Evolutionary conservation across 2,329 filamentous ascomycete genomes (phyloP), one percentile per base, ranked within the genome.

Genomic region (Piedraia hortae): DNA sequence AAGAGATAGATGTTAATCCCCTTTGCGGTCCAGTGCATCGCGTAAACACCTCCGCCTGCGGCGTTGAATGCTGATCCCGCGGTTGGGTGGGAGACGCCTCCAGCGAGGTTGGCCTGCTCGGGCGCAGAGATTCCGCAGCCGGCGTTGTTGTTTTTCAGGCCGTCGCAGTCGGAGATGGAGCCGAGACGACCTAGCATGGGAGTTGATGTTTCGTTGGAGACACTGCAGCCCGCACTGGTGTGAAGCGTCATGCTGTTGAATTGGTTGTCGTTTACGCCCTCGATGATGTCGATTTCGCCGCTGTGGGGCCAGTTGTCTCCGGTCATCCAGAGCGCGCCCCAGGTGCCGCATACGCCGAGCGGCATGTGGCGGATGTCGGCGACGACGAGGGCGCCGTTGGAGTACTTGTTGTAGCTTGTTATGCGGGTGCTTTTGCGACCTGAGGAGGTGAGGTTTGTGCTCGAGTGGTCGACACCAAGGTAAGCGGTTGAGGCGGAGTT

Each of bases 1-100:
- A 89, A 91, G 56, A 75, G 82, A 62, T 66, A 91, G 31, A 89
- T 55, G 18, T 57, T 57, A 43, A 93, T 85, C 30, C 54, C 54
- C 0, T 57, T 41, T 14, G 57, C 54, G 2, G 69, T 75, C 73
- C 78, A 89, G 28, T 47, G 36, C 8, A 45, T 51, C 10, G 49
- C 52, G 30, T 48, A 56, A 20, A 55, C 45, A 21, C 45, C 50
- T 22, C 52, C 52, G 12, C 35, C 35, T 24, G 42, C 45, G 8
- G 31, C 24, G 36, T 56, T 70, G 42, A 69, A 58, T 0, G 42
- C 49, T 4, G 42, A 39, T 16, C 63, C 63, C 0, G 42, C 41
- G 19, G 42, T 44, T 6, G 35, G 29, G 26, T 39, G 27, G 10
- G 27, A 30, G 10, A 7, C 16, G 10, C 16, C 16, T 17, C 16